Percentiles rank a stretch among this genome's conserved stretches.
phyloP scores from a whole-genome alignment of 2,329 filamentous ascomycete genomes.

The Juglanconis juglandina region DNA sequence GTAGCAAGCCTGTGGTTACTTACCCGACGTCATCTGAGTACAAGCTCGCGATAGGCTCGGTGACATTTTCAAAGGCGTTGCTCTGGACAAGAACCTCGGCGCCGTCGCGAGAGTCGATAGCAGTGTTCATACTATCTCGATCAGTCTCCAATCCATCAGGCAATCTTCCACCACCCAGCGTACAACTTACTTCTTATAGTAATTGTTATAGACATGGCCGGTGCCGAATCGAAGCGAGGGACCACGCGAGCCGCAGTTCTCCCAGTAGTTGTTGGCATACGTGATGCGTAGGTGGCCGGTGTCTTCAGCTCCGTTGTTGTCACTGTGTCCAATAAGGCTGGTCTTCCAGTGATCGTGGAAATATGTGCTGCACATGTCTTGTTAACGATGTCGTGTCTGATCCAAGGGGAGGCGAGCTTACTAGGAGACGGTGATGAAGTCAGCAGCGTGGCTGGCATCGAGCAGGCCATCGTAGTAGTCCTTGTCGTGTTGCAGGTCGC shows the following conservation, averaged over 20 bases:
- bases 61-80: conserved; percentile 14
- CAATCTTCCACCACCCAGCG: no score
- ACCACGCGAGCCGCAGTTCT: conserved; percentile 41
- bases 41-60: conserved; percentile 1
- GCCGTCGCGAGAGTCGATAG: conserved; percentile 14
- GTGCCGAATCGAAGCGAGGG: conserved; percentile 47
- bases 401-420: background rate
- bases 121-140: conserved; percentile 25
- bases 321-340: conserved; percentile 59
- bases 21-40: conserved; percentile 4
- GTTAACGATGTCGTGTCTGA: background rate
- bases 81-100: conserved; percentile 12
- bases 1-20: no score
- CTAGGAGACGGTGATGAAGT: conserved; percentile 39
- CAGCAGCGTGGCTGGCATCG: conserved; percentile 51
- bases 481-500: conserved; percentile 48
- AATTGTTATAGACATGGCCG: conserved; percentile 45
- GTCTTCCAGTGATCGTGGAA: conserved; percentile 54
- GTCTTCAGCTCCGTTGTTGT: conserved; percentile 46
- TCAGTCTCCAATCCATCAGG: no score
- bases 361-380: conserved; percentile 28
- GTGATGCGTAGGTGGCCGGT: conserved; percentile 44
- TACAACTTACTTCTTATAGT: conserved; percentile 38
- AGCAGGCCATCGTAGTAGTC: conserved; percentile 56
- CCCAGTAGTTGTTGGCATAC: conserved; percentile 49